A percentile compares a stretch with the other conserved stretches of the same genome.
Evolutionary conservation across 148 eudicot genomes (phyloP).

Genomic region (Silene conica): DNA sequence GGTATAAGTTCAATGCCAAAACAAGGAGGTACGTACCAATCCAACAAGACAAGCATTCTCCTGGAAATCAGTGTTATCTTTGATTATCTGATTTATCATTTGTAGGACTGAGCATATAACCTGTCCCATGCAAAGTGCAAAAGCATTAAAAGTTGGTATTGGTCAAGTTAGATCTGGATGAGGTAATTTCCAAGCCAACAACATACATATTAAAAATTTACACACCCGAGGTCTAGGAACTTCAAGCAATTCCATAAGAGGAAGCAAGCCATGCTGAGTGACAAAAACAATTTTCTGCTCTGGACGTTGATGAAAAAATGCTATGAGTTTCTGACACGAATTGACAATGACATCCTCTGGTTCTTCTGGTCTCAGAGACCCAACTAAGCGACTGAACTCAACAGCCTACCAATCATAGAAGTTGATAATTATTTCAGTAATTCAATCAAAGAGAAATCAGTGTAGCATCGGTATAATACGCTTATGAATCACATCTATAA

Average conservation of each 20-base stretch:
- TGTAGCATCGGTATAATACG: not conserved
- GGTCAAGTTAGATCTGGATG: not conserved
- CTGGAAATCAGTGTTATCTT: slow-evolving; percentile 78
- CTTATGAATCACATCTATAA: not conserved
- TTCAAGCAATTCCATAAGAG: slow-evolving; percentile 91
- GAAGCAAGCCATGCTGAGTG: slow-evolving; percentile 89
- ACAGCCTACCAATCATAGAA: slow-evolving; percentile 56
- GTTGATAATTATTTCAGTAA: slow-evolving; percentile 11
- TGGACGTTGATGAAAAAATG: slow-evolving; percentile 82
- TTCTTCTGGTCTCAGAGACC: slow-evolving; percentile 81
- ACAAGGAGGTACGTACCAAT: slow-evolving; percentile 54
- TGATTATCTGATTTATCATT: slow-evolving; percentile 82
- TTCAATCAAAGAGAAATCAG: not conserved
- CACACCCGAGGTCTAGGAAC: slow-evolving; percentile 85
- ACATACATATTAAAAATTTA: slow-evolving; percentile 4
- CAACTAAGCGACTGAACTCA: slow-evolving; percentile 83
- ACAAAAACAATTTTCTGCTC: slow-evolving; percentile 89
- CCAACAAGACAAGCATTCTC: slow-evolving; percentile 99
- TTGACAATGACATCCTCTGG: slow-evolving; percentile 84
- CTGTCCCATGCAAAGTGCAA: slow-evolving; percentile 40
- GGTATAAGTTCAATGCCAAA: not conserved
- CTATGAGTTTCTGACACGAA: slow-evolving; percentile 82
- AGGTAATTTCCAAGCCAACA: slow-evolving; percentile 4
- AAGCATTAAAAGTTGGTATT: slow-evolving; percentile 3
- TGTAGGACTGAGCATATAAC: slow-evolving; percentile 85